Evolutionary conservation across 2,329 filamentous ascomycete species (phyloP).

Genomic region (Monilinia laxa): DNA sequence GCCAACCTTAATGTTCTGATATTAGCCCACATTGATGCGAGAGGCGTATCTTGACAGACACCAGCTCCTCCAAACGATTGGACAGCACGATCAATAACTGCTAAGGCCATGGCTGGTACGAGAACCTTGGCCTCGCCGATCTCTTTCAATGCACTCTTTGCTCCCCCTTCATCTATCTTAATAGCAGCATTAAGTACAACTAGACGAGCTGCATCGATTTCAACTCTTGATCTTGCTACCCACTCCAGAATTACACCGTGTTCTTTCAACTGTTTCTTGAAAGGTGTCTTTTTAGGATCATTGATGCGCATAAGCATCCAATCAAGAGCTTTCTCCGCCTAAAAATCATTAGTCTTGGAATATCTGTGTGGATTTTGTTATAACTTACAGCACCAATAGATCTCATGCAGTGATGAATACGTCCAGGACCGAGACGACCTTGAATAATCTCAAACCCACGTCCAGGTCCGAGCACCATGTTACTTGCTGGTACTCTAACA

Average conservation of each 20-base stretch:
- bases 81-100: slow-evolving; percentile 89
- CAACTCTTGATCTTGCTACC: slow-evolving; percentile 86
- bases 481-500: slow-evolving; percentile 79
- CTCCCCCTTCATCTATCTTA: slow-evolving; percentile 85
- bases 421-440: slow-evolving; percentile 88
- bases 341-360: slow-evolving; percentile 27
- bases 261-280: slow-evolving; percentile 80
- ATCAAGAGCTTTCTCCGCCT: slow-evolving; percentile 86
- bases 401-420: slow-evolving; percentile 98
- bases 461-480: slow-evolving; percentile 89
- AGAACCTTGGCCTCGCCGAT: slow-evolving; percentile 96
- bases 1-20: slow-evolving; percentile 82
- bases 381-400: slow-evolving; percentile 74
- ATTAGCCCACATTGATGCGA: slow-evolving; percentile 78
- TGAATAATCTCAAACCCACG: slow-evolving; percentile 98
- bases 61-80: slow-evolving; percentile 91
- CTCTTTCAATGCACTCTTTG: slow-evolving; percentile 86
- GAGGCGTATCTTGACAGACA: slow-evolving; percentile 89
- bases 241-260: slow-evolving; percentile 96
- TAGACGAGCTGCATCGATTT: slow-evolving; percentile 89
- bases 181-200: slow-evolving; percentile 92
- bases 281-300: slow-evolving; percentile 85
- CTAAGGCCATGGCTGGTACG: slow-evolving; percentile 76
- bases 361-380: background rate
- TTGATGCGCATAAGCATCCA: slow-evolving; percentile 95